A percentile compares a stretch with the other conserved stretches of the same genome.
Conservation (phyloP, 768 basidiomycete genomes). For the Tulasnella sp. region DNA sequence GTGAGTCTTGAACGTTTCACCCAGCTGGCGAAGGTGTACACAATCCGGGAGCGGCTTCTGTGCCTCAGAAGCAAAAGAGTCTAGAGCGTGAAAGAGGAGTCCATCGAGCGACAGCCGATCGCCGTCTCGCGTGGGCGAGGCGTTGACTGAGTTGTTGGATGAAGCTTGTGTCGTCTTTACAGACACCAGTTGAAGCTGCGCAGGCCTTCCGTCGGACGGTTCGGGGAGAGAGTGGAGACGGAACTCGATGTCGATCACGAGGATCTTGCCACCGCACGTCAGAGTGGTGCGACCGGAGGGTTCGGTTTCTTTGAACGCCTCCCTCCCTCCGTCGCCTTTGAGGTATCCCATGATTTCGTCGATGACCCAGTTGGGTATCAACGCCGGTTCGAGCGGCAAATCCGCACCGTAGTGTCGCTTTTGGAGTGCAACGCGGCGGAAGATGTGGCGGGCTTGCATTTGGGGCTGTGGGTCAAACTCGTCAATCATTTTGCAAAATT, state of each 20-base stretch:
- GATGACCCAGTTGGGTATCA: constrained; percentile 45
- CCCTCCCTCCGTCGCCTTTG: constrained; percentile 54
- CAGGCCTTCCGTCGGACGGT: constrained; percentile 26
- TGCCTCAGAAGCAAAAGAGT: constrained; percentile 46
- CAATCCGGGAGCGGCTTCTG: constrained; percentile 45
- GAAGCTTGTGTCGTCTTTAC: constrained; percentile 67
- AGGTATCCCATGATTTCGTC: constrained; percentile 50
- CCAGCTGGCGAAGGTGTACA: constrained; percentile 39
- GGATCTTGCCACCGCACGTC: constrained; percentile 63
- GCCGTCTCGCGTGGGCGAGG: constrained; percentile 34
- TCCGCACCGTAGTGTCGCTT: constrained; percentile 44
- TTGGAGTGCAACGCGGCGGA: not conserved
- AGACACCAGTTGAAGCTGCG: constrained; percentile 36
- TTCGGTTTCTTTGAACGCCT: constrained; percentile 52
- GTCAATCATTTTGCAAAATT: not conserved
- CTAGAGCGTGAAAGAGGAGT: constrained; percentile 45
- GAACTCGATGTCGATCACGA: constrained; percentile 67
- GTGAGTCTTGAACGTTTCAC: constrained; percentile 39
- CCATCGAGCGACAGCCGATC: constrained; percentile 37
- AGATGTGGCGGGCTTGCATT: not conserved
- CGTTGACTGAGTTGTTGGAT: constrained; percentile 26
- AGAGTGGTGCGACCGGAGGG: constrained; percentile 39
- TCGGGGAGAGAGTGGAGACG: constrained; percentile 28
- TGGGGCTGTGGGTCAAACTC: not conserved
- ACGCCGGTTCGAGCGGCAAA: constrained; percentile 39